These are phyloP conservation scores for Ophiocordyceps australis DNA, from an alignment of 2,329 filamentous ascomycete species.

Conservation along the genomic window DNA sequence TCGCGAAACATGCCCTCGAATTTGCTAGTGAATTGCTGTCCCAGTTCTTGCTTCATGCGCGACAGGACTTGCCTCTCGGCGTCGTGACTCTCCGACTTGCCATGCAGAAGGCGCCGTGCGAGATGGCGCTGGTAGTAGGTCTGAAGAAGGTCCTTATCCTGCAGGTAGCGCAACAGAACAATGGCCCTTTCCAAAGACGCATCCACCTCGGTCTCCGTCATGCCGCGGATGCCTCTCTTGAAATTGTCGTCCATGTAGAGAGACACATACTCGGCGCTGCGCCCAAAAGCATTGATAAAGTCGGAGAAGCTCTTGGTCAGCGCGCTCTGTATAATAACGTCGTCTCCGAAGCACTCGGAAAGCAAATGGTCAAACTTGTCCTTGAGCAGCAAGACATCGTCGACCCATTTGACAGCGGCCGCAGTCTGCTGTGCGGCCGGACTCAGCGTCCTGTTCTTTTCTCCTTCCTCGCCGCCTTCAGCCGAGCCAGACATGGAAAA, in stretches of 20 bases:
- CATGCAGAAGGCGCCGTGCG: slow-evolving; percentile 69
- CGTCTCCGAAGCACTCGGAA: slow-evolving; percentile 51
- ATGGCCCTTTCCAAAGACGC: slow-evolving; percentile 76
- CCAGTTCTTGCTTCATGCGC: slow-evolving; percentile 92
- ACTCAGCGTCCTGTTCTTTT: slow-evolving; percentile 16
- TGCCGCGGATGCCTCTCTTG: slow-evolving; percentile 83
- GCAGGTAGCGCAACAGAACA: slow-evolving; percentile 68
- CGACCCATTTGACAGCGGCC: slow-evolving; percentile 87
- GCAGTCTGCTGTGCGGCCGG: slow-evolving; percentile 61
- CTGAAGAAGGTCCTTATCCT: slow-evolving; percentile 89
- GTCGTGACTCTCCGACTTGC: slow-evolving; percentile 78
- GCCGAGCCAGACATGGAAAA: slow-evolving; percentile 27
- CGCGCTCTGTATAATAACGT: slow-evolving; percentile 62
- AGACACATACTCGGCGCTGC: slow-evolving; percentile 83
- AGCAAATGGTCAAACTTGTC: slow-evolving; percentile 77
- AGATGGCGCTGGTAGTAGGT: slow-evolving; percentile 97
- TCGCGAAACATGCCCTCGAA: slow-evolving; percentile 98
- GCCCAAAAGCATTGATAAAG: slow-evolving; percentile 80
- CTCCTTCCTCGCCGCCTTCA: slow-evolving; percentile 25
- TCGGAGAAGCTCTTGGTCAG: slow-evolving; percentile 77
- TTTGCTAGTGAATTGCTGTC: slow-evolving; percentile 82
- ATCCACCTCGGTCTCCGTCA: slow-evolving; percentile 79
- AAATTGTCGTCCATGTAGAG: slow-evolving; percentile 94
- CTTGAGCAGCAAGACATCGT: slow-evolving; percentile 73
- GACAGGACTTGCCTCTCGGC: slow-evolving; percentile 91